Percentiles rank a stretch among this genome's conserved stretches.
Evolutionary conservation across 768 basidiomycete genomes (phyloP).

Genomic region (Mycena galopus): DNA sequence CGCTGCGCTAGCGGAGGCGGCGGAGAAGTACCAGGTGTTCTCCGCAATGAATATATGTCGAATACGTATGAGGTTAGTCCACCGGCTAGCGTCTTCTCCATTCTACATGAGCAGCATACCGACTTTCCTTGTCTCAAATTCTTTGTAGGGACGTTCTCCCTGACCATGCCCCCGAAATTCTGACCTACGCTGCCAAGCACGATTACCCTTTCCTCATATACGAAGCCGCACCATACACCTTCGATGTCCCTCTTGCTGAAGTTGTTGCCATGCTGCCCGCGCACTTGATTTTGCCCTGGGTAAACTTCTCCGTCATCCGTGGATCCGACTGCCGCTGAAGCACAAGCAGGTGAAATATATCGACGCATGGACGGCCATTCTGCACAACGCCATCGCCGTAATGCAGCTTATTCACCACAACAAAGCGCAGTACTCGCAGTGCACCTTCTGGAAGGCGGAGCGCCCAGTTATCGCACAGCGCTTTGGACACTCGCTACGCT

Average conservation of each 20-base stretch:
- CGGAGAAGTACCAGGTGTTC: conserved; percentile 50
- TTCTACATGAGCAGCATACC: not conserved
- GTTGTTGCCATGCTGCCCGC: conserved; percentile 39
- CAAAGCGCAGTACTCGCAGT: not conserved
- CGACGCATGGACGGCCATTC: conserved; percentile 24
- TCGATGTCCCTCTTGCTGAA: conserved; percentile 33
- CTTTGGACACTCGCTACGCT: conserved; percentile 27
- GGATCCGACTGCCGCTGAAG: not conserved
- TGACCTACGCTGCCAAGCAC: conserved; percentile 44
- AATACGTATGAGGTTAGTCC: conserved; percentile 41
- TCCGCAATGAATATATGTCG: conserved; percentile 45
- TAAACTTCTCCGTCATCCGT: conserved; percentile 14
- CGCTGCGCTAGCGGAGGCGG: conserved; percentile 43
- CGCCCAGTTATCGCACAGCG: conserved; percentile 24
- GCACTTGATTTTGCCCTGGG: conserved; percentile 43
- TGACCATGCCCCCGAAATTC: conserved; percentile 38
- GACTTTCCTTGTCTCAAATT: not conserved
- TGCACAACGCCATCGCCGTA: conserved; percentile 21
- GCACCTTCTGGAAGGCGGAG: conserved; percentile 20
- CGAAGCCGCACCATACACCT: conserved; percentile 38
- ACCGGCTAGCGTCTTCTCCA: not conserved
- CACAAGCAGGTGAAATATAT: conserved; percentile 16
- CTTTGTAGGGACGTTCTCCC: conserved; percentile 5
- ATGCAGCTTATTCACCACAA: conserved; percentile 12
- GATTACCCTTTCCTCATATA: conserved; percentile 40